Evolutionary conservation across 176 grass and related monocot genomes (phyloP).

Genomic region (Tillandsia fasciculata): DNA sequence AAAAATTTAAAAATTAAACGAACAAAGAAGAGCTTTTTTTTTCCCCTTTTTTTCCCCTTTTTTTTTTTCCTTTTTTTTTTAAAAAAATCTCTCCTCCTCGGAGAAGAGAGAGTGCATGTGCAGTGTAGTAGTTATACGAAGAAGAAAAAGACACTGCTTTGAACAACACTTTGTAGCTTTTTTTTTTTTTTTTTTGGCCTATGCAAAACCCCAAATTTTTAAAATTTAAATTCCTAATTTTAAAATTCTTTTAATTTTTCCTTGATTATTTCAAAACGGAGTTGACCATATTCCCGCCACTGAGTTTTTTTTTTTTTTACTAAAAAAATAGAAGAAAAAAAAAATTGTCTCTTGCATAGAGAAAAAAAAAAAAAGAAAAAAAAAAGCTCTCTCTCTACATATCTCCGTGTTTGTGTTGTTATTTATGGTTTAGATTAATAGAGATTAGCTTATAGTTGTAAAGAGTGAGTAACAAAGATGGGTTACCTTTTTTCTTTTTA

Average conservation of each 20-base stretch:
- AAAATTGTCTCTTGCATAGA: too few relatives aligned
- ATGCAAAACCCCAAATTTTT: too few relatives aligned
- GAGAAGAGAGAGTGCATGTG: slow-evolving; percentile 28
- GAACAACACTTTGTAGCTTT: slow-evolving; percentile 12
- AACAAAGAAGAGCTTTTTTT: too few relatives aligned
- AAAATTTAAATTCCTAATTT: neutral
- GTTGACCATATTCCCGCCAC: slow-evolving; percentile 12
- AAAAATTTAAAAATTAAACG: neutral
- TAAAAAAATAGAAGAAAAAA: too few relatives aligned
- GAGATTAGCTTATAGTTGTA: too few relatives aligned
- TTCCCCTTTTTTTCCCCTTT: neutral
- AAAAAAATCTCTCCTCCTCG: slow-evolving; percentile 5
- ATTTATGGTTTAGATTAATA: too few relatives aligned
- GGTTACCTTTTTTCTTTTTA: too few relatives aligned
- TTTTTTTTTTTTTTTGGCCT: neutral
- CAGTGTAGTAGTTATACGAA: neutral
- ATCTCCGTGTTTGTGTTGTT: too few relatives aligned
- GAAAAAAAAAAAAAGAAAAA: neutral
- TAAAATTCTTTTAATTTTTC: neutral
- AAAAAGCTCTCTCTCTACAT: neutral
- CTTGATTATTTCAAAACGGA: slow-evolving; percentile 4
- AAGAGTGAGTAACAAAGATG: too few relatives aligned
- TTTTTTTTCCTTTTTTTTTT: neutral
- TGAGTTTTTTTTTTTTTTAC: neutral
- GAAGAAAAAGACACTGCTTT: slow-evolving; percentile 14